A percentile compares a stretch with the other conserved stretches of the same genome.
These are phyloP conservation scores for Tylopilus sp. DNA, from an alignment of 768 basidiomycete species.

Conservation along the genomic window DNA sequence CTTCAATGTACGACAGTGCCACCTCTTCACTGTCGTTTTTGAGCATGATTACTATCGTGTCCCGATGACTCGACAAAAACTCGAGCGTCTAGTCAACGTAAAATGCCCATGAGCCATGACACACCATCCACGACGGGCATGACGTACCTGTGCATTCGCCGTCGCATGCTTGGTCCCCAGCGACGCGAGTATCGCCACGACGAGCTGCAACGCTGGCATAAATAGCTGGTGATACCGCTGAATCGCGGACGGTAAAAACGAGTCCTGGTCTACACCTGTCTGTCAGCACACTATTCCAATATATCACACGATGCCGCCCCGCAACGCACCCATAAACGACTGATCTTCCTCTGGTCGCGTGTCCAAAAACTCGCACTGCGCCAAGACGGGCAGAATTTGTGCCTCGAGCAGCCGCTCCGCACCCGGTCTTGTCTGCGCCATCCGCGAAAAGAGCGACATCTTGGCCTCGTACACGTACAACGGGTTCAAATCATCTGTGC, in stretches of 20 bases:
- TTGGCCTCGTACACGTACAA: slow-evolving; percentile 95
- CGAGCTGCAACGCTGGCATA: slow-evolving; percentile 81
- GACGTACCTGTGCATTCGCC: slow-evolving; percentile 62
- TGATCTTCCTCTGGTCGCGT: slow-evolving; percentile 81
- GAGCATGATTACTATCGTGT: slow-evolving; percentile 79
- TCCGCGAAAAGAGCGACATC: slow-evolving; percentile 82
- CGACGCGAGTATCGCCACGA: slow-evolving; percentile 74
- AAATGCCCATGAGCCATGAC: not conserved
- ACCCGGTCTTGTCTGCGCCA: slow-evolving; percentile 79
- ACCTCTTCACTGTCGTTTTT: slow-evolving; percentile 67
- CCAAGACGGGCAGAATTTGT: slow-evolving; percentile 67
- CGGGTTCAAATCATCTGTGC: slow-evolving; percentile 79
- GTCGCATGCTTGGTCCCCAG: slow-evolving; percentile 66
- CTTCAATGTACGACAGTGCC: slow-evolving; percentile 66
- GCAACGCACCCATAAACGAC: slow-evolving; percentile 66
- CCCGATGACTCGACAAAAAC: slow-evolving; percentile 78
- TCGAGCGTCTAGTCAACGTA: slow-evolving; percentile 45
- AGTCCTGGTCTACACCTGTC: slow-evolving; percentile 62
- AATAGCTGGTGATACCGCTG: slow-evolving; percentile 90
- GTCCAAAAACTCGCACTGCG: slow-evolving; percentile 85
- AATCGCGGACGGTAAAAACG: slow-evolving; percentile 84
- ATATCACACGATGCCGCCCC: not conserved
- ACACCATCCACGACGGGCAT: no score
- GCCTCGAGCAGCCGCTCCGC: slow-evolving; percentile 83
- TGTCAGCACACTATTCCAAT: slow-evolving; percentile 1